phyloP scores from a whole-genome alignment of 2,329 filamentous ascomycete species.

The Penicillium vulpinum region DNA sequence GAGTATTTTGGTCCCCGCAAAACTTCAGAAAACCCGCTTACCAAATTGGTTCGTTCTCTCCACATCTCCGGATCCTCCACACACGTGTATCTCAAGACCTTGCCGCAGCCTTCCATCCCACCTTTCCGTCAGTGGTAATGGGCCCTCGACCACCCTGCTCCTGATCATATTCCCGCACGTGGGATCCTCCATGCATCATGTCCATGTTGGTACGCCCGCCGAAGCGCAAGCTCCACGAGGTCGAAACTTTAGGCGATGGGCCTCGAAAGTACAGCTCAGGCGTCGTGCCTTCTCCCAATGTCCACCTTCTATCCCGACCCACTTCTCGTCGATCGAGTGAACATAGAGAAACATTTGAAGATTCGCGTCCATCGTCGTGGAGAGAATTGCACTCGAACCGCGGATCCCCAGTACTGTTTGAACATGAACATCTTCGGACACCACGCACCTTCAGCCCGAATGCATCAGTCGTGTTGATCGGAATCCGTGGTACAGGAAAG shows the following conservation, averaged over 20 bases:
- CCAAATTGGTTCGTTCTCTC: neutral
- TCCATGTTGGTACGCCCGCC: conserved; percentile 33
- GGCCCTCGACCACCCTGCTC: neutral
- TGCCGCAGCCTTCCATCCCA: neutral
- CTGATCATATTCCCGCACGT: neutral
- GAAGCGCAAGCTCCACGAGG: conserved; percentile 35
- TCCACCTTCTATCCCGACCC: neutral
- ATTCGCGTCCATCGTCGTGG: conserved; percentile 19
- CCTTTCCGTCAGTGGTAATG: conserved; percentile 12
- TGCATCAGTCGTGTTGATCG: conserved; percentile 71
- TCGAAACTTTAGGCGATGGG: conserved; percentile 23
- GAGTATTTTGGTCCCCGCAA: conserved; percentile 5
- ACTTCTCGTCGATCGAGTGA: conserved; percentile 20
- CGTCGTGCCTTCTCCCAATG: neutral
- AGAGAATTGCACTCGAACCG: conserved; percentile 30
- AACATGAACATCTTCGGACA: conserved; percentile 27
- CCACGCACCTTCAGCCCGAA: conserved; percentile 54
- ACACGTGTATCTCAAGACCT: neutral
- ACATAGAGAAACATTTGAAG: conserved; percentile 19
- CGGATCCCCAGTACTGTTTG: conserved; percentile 30
- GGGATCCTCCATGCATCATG: conserved; percentile 19
- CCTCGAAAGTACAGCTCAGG: conserved; percentile 16
- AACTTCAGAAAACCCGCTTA: conserved; percentile 4
- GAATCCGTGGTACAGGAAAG: conserved; percentile 73
- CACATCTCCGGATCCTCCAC: neutral